Conservation (phyloP, 129 eudicot genomes). For the Scalesia atractyloides region DNA sequence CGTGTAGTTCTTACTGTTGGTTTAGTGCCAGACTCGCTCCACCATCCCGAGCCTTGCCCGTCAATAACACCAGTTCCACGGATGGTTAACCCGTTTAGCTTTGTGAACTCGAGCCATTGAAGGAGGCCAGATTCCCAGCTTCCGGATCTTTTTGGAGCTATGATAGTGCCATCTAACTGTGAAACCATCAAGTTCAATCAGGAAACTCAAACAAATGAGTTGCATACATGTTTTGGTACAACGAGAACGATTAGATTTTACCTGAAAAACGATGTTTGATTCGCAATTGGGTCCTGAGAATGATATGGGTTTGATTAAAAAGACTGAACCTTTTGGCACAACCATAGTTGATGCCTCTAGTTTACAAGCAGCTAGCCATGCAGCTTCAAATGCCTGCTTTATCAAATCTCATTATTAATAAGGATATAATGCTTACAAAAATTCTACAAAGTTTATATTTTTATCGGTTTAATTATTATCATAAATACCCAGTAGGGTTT, state of each 20-base stretch:
- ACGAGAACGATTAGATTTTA: slow-evolving; percentile 7
- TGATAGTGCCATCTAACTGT: slow-evolving; percentile 60
- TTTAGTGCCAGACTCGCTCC: slow-evolving; percentile 54
- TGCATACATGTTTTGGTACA: background rate
- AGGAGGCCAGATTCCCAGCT: slow-evolving; percentile 54
- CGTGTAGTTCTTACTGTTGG: slow-evolving; percentile 51
- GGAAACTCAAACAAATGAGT: background rate
- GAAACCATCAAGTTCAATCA: background rate
- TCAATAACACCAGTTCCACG: slow-evolving; percentile 64
- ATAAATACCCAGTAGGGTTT: too few species aligned
- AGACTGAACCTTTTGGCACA: slow-evolving; percentile 64
- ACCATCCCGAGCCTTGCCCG: slow-evolving; percentile 78
- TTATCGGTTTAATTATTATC: background rate
- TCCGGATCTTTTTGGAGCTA: slow-evolving; percentile 48
- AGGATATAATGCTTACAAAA: too few species aligned
- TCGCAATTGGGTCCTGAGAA: slow-evolving; percentile 55
- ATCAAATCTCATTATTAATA: background rate
- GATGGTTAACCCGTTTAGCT: slow-evolving; percentile 54
- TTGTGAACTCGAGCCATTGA: slow-evolving; percentile 58
- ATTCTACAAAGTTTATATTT: background rate
- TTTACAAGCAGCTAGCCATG: slow-evolving; percentile 76
- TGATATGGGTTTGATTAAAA: slow-evolving; percentile 55
- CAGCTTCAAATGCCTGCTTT: slow-evolving; percentile 65
- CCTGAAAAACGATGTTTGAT: slow-evolving; percentile 61
- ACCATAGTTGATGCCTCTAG: slow-evolving; percentile 53